Evolutionary conservation across 345 rosid species (phyloP), one percentile per base, ranked within the genome.

Genomic region (Melaleuca quinquenervia): DNA sequence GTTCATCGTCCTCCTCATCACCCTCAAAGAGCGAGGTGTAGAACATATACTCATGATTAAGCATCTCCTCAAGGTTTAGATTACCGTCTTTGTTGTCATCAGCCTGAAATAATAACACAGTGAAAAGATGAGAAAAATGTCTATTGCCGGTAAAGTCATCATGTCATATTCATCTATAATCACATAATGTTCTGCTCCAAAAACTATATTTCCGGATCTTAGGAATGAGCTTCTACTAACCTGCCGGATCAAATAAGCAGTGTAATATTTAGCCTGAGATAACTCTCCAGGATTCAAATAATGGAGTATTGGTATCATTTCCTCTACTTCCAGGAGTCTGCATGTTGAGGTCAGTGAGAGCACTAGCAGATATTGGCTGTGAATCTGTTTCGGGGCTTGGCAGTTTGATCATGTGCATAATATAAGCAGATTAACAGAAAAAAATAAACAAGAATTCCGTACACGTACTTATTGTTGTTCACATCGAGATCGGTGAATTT

Each of bases 241-340:
- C 96, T 91, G 88, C 11, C 84, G 82, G 52, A 89, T 92, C 76
- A 94, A 90, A 90, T 91, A 93, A 56, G 86, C 88, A 24, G 94
- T 89, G 88, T 91, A 92, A 83, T 89, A 90, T 86, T 85, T 93
- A 60, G 96, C 94, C n/a, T 93, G 90, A 50, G 91, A 90, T 83
- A 93, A 16, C 60, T 95, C 95, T 85, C 96, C 96, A 11, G 96
- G 96, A 82, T 91, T 90, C 36, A 95, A 91, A 91, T 93, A 93
- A 80, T n/a, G 82, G 74, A 93, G 88, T 22, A 95, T 85, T 12
- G 98, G 96, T 18, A 90, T 90, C 51, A 94, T 78, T 87, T 95
- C 97, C 52, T 92, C 91, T 22, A 88, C 89, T 4, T 83, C 91
- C 83, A 94, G 84, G 11, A 85, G 75, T 51, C 93, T 91, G 87